Conservation (phyloP, 1,284 basidiomycete species). For the Cutaneotrichosporon cavernicola region DNA sequence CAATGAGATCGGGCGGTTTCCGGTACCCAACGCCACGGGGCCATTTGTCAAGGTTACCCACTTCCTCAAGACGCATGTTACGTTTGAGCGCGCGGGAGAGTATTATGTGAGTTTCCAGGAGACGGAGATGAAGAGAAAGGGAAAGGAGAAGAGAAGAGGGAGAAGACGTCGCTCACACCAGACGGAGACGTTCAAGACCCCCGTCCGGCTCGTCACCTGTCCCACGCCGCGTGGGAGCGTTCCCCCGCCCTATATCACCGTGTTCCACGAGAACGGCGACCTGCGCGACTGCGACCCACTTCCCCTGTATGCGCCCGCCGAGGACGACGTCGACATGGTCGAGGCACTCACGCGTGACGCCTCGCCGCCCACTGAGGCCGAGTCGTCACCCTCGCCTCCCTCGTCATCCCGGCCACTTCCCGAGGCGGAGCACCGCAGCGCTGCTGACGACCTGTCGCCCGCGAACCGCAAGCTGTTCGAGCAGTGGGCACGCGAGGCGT, state of each 20-base stretch:
- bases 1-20: background rate
- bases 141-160: no score
- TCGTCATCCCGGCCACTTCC: background rate
- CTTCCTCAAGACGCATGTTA: slow-evolving; percentile 42
- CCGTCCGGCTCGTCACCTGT: slow-evolving; percentile 44
- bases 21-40: slow-evolving; percentile 30
- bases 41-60: slow-evolving; percentile 47
- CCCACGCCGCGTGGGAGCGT: slow-evolving; percentile 25
- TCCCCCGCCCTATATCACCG: slow-evolving; percentile 47
- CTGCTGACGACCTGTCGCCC: background rate
- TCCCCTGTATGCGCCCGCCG: slow-evolving; percentile 36
- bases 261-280: slow-evolving; percentile 51
- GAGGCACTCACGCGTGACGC: background rate
- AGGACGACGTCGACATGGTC: background rate
- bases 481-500: slow-evolving; percentile 11
- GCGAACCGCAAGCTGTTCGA: background rate
- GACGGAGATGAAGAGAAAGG: no score
- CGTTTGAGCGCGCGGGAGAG: slow-evolving; percentile 30
- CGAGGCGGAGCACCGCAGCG: background rate
- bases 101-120: slow-evolving; percentile 9
- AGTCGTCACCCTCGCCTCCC: background rate
- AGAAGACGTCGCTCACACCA: slow-evolving; percentile 15
- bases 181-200: slow-evolving; percentile 40
- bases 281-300: slow-evolving; percentile 45
- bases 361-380: background rate